Conservation (phyloP, 179 eudicot genomes). For the Actinidia arguta region DNA sequence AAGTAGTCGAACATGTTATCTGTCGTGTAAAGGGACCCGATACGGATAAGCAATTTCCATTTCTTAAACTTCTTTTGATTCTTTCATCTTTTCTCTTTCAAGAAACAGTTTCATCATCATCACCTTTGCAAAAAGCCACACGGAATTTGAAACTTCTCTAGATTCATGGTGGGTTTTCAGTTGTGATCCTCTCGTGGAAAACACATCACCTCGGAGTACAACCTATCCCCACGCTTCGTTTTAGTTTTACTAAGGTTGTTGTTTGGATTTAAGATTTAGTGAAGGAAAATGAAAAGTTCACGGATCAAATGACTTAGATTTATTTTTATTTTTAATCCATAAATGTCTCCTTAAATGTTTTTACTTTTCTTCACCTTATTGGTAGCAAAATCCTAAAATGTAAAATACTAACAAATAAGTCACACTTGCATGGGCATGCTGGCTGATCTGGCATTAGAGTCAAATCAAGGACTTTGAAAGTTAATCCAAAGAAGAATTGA, state of each 20-base stretch:
- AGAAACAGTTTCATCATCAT: neutral
- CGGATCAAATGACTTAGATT: neutral
- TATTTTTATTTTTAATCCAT: neutral
- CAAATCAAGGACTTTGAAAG: neutral
- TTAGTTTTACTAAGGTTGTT: too few species aligned
- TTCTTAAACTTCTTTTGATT: neutral
- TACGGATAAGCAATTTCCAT: constrained; percentile 2
- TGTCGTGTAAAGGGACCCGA: constrained; percentile 20
- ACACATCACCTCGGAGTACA: too few species aligned
- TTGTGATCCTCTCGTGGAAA: too few species aligned
- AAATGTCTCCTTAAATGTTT: neutral
- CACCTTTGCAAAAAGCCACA: neutral
- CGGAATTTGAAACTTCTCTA: neutral
- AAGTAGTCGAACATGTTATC: neutral
- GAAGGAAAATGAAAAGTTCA: too few species aligned
- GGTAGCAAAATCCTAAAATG: too few species aligned
- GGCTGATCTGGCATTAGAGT: neutral
- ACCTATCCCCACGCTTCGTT: too few species aligned
- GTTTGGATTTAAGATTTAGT: too few species aligned
- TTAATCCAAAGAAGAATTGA: neutral
- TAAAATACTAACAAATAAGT: neutral
- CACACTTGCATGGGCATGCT: neutral
- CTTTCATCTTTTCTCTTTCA: neutral
- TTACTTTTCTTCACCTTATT: too few species aligned
- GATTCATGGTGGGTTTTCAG: neutral